Evolutionary conservation across 2,329 filamentous ascomycete genomes (phyloP).

Genomic region (Sclerotinia nivalis): DNA sequence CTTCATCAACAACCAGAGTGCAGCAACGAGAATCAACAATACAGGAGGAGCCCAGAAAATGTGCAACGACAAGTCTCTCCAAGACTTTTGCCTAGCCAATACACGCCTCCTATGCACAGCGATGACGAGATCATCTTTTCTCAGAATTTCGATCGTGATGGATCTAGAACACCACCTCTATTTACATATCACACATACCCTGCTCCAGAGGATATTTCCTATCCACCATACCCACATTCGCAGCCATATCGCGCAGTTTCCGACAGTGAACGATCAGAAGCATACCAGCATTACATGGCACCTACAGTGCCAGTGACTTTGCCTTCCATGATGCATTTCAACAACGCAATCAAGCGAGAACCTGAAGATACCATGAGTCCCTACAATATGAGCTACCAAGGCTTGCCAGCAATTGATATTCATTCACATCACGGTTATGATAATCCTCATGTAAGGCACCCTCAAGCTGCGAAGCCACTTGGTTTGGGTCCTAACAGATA

Average conservation of each 20-base stretch:
- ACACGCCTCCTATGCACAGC: conserved; percentile 60
- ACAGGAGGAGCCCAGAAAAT: conserved; percentile 37
- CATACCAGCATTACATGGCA: conserved; percentile 58
- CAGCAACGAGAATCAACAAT: conserved; percentile 38
- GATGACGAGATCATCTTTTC: conserved; percentile 69
- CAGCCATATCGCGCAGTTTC: conserved; percentile 56
- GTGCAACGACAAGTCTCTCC: conserved; percentile 45
- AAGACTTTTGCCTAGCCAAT: conserved; percentile 53
- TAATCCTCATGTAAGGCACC: conserved; percentile 73
- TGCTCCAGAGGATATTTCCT: conserved; percentile 63
- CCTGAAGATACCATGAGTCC: conserved; percentile 61
- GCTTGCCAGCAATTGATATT: conserved; percentile 61
- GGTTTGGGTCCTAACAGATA: conserved; percentile 30
- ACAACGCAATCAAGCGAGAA: conserved; percentile 68
- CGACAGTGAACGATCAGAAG: conserved; percentile 44
- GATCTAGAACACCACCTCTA: conserved; percentile 70
- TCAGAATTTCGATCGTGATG: conserved; percentile 65
- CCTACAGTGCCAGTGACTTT: conserved; percentile 57
- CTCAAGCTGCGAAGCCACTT: conserved; percentile 24
- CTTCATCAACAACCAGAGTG: conserved; percentile 41
- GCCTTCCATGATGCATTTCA: conserved; percentile 64
- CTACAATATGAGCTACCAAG: conserved; percentile 67
- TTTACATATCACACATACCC: conserved; percentile 68
- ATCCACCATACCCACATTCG: conserved; percentile 58
- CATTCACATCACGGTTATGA: conserved; percentile 63